Base-by-base conservation (phyloP, 495 filamentous ascomycete genomes). In the Neurospora sp. region DNA sequence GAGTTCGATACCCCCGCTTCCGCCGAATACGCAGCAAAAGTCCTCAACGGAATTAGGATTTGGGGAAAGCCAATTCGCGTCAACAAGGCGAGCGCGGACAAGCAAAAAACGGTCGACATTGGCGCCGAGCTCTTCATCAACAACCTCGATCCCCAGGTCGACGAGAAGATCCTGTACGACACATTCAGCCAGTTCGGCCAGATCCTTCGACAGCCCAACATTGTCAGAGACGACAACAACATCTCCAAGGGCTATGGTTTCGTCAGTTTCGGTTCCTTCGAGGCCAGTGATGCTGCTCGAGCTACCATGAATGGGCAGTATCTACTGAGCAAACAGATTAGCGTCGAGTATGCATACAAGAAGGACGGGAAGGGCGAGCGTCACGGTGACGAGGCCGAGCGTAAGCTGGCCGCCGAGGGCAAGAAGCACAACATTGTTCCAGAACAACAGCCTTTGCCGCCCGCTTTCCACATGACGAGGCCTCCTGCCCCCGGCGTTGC, bases 261-360 rank as follows among this genome's bases (percentile, higher is more conserved):
- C 76, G 91, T 99, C 68, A 97, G 93, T 68, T 99, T 96, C 78
- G 90, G 91, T 77, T 91, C 92, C 74, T 99, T 99, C 80, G 96
- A 99, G 81, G 93, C 94, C 73, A 95, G 93, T 27, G 96, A 99
- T 77, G 91, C 93, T 72, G 96, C 96, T 39, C 92, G 96, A 71
- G 85, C 89, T 70, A 93, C 93, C 77, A 97, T 99, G 94, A 93
- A 98, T 80, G 93, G 94, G 70, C 95, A 98, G 81, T 97, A 94
- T 82, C 87, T 99, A 69, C 96, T 96, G 89, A 97, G 97, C 84
- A 97, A 97, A 82, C 90, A 96, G 77, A 90, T 97, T 75, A 92
- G 90, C 3, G 96, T 98, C 53, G 95, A 99, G 80, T 99, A 99
- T 81, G 96, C 96, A 47, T 99, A 97, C 86, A 99, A 99, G 87